Evolutionary conservation across 2,329 filamentous ascomycete species (phyloP).

Genomic region (Volutella citrinella): DNA sequence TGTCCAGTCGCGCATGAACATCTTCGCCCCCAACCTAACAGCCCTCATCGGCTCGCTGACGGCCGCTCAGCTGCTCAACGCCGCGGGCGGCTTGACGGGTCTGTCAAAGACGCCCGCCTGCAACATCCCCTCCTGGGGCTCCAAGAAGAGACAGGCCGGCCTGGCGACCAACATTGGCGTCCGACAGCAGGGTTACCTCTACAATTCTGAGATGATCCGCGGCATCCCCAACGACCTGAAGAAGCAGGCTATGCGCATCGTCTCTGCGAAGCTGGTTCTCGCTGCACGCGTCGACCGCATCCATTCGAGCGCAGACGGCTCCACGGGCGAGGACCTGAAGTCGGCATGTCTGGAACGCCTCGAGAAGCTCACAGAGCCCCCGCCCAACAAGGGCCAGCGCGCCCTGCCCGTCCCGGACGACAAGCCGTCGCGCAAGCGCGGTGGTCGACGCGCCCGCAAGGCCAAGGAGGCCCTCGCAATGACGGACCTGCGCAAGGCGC

Average conservation of each 20-base stretch:
- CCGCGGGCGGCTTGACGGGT: slow-evolving; percentile 82
- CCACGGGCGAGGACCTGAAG: slow-evolving; percentile 77
- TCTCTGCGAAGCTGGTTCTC: slow-evolving; percentile 90
- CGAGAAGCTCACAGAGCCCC: slow-evolving; percentile 88
- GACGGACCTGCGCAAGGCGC: slow-evolving; percentile 93
- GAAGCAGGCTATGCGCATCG: slow-evolving; percentile 91
- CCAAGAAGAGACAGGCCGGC: slow-evolving; percentile 79
- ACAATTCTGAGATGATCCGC: slow-evolving; percentile 84
- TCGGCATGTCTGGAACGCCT: slow-evolving; percentile 80
- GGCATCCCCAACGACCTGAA: slow-evolving; percentile 83
- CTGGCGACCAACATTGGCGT: slow-evolving; percentile 91
- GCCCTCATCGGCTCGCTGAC: slow-evolving; percentile 87
- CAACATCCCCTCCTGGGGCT: slow-evolving; percentile 87
- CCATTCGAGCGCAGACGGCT: slow-evolving; percentile 77
- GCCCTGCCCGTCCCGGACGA: slow-evolving; percentile 92
- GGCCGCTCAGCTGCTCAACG: slow-evolving; percentile 94
- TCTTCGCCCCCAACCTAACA: slow-evolving; percentile 93
- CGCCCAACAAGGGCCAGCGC: slow-evolving; percentile 81
- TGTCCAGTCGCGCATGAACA: slow-evolving; percentile 93
- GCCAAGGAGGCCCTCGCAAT: slow-evolving; percentile 96
- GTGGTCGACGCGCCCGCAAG: slow-evolving; percentile 83
- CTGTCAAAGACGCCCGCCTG: slow-evolving; percentile 91
- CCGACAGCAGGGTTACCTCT: slow-evolving; percentile 89
- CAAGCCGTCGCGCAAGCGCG: slow-evolving; percentile 89
- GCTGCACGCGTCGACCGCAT: slow-evolving; percentile 87